Conservation (phyloP, 805 yeast genomes). For the Saccharomycopsis oosterbeekiorum region DNA sequence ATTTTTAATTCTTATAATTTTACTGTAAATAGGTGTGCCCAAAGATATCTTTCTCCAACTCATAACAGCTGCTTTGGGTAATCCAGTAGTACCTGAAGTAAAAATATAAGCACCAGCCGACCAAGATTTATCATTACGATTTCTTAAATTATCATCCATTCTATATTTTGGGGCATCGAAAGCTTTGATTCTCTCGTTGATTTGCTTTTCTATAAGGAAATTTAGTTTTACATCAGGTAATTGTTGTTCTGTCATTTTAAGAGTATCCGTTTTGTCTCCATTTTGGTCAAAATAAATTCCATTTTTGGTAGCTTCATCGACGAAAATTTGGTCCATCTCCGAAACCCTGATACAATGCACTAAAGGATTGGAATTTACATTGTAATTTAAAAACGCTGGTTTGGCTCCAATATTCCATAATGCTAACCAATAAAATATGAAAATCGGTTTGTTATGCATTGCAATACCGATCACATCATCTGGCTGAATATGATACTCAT, state of each 20-base stretch:
- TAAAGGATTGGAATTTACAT: conserved; percentile 61
- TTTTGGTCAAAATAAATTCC: conserved; percentile 28
- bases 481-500: conserved; percentile 52
- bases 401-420: conserved; percentile 86
- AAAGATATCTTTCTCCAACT: conserved; percentile 78
- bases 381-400: conserved; percentile 82
- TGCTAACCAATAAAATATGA: conserved; percentile 72
- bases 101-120: conserved; percentile 66
- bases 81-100: conserved; percentile 92
- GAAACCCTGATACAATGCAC: conserved; percentile 72
- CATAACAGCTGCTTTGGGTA: conserved; percentile 90
- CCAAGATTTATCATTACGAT: conserved; percentile 46
- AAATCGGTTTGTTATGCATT: conserved; percentile 76
- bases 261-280: conserved; percentile 29
- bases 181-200: conserved; percentile 33
- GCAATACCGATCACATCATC: conserved; percentile 67
- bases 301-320: conserved; percentile 59
- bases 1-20: conserved; percentile 48
- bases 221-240: conserved; percentile 34
- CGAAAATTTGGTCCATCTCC: conserved; percentile 51
- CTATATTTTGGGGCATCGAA: conserved; percentile 39
- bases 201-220: conserved; percentile 42
- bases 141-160: conserved; percentile 47
- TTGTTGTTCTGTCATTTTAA: conserved; percentile 24
- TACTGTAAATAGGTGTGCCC: conserved; percentile 63